Conservation (phyloP, 2,329 filamentous ascomycete genomes). For the Monosporascus sp. region DNA sequence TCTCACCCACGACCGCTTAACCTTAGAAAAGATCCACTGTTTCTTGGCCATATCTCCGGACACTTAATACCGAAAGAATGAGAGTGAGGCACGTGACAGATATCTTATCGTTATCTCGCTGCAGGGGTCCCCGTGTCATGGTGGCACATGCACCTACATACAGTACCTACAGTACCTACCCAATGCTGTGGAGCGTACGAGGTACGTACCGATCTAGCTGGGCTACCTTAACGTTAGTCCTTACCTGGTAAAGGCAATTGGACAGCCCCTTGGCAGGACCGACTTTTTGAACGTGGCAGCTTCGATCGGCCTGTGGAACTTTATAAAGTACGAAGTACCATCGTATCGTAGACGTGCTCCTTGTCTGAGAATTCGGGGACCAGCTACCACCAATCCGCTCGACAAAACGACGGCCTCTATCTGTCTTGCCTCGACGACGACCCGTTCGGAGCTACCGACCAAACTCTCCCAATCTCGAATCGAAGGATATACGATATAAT, state of each 20-base stretch:
- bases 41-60: background rate
- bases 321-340: too few relatives aligned
- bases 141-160: too few relatives aligned
- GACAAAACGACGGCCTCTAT: conserved; percentile 8
- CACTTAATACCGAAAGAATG: background rate
- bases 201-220: background rate
- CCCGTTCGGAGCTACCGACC: background rate
- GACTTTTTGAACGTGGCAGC: conserved; percentile 49
- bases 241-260: background rate
- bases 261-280: conserved; percentile 21
- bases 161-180: too few relatives aligned
- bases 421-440: background rate
- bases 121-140: too few relatives aligned
- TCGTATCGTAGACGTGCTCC: too few relatives aligned
- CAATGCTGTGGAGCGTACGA: background rate
- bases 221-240: background rate
- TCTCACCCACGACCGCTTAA: background rate
- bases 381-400: conserved; percentile 5
- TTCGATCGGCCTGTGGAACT: conserved; percentile 22
- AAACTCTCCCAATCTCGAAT: conserved; percentile 1
- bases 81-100: background rate
- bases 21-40: too few relatives aligned
- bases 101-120: background rate
- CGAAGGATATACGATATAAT: background rate
- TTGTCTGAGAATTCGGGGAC: background rate